Evolutionary conservation across 371 early-diverging fungal genomes (phyloP).

Genomic region (Syncephalastrum contaminatum): DNA sequence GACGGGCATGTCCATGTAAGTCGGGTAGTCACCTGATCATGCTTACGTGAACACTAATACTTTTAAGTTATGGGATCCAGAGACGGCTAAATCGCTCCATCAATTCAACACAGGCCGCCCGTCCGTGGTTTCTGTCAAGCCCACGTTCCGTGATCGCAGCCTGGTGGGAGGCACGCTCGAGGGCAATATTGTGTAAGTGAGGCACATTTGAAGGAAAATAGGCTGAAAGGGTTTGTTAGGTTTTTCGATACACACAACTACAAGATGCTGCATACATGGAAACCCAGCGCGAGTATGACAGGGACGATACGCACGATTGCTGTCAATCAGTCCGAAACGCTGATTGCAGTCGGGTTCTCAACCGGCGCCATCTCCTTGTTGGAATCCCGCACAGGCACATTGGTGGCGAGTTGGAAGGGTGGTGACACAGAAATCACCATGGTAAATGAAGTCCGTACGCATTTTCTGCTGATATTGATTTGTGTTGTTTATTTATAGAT

Average conservation of each 20-base stretch:
- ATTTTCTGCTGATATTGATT: neutral
- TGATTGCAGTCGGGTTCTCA: slow-evolving; percentile 61
- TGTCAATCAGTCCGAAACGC: slow-evolving; percentile 54
- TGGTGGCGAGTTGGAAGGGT: slow-evolving; percentile 65
- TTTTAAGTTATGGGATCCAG: slow-evolving; percentile 60
- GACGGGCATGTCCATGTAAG: slow-evolving; percentile 69
- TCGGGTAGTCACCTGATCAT: neutral
- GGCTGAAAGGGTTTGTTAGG: slow-evolving; percentile 14
- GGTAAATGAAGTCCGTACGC: slow-evolving; percentile 26
- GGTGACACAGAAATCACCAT: slow-evolving; percentile 63
- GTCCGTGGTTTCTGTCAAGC: slow-evolving; percentile 52
- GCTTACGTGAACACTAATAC: neutral
- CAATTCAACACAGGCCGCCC: slow-evolving; percentile 51
- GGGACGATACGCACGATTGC: slow-evolving; percentile 41
- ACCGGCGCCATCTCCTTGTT: slow-evolving; percentile 59
- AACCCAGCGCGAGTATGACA: slow-evolving; percentile 33
- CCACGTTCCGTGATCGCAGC: slow-evolving; percentile 55
- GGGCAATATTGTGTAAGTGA: slow-evolving; percentile 37
- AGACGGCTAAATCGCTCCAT: slow-evolving; percentile 54
- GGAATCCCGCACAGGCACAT: slow-evolving; percentile 61
- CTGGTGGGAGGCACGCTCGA: slow-evolving; percentile 57
- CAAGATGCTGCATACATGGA: slow-evolving; percentile 45
- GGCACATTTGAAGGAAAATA: slow-evolving; percentile 1
- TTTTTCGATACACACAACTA: slow-evolving; percentile 48
- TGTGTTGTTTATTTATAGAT: slow-evolving; percentile 30